A percentile compares a stretch with the other conserved stretches of the same genome.
Conservation (phyloP, 495 filamentous ascomycete genomes). For the Cetradonia linearis region DNA sequence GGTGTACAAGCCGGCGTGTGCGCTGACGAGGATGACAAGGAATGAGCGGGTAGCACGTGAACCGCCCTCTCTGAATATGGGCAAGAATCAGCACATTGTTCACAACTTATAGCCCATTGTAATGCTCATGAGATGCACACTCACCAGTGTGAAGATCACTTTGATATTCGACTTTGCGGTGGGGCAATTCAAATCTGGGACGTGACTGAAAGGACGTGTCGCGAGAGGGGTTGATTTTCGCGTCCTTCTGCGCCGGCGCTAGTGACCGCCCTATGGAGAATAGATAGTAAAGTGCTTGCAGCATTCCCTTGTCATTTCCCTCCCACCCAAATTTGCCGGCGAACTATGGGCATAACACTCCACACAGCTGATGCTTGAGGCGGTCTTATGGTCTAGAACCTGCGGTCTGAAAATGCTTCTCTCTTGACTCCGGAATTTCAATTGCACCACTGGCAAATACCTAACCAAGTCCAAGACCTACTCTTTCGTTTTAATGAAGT, state of each 20-base stretch:
- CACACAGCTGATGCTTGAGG: background rate
- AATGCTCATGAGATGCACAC: background rate
- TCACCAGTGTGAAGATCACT: background rate
- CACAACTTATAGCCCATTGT: background rate
- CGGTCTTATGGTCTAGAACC: background rate
- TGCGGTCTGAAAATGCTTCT: background rate
- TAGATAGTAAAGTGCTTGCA: conserved; percentile 8
- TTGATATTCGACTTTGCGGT: background rate
- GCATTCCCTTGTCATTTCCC: conserved; percentile 1
- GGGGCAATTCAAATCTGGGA: conserved; percentile 11
- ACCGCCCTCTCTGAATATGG: conserved; percentile 4
- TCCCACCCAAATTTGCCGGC: background rate
- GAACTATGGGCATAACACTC: background rate
- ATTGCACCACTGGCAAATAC: background rate
- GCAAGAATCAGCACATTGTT: background rate
- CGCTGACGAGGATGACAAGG: conserved; percentile 19
- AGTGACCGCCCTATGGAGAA: background rate
- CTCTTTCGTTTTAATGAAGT: background rate
- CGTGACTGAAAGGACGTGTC: conserved; percentile 19
- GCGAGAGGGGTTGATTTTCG: conserved; percentile 15
- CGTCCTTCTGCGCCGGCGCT: conserved; percentile 7
- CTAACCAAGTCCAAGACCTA: background rate
- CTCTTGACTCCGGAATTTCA: background rate
- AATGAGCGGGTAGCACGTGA: conserved; percentile 12
- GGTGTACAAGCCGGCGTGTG: conserved; percentile 16